A percentile compares a stretch with the other conserved stretches of the same genome.
These are phyloP conservation scores for Dioscorea zingiberensis DNA, from an alignment of 106 monocot genomes.

Conservation along the genomic window DNA sequence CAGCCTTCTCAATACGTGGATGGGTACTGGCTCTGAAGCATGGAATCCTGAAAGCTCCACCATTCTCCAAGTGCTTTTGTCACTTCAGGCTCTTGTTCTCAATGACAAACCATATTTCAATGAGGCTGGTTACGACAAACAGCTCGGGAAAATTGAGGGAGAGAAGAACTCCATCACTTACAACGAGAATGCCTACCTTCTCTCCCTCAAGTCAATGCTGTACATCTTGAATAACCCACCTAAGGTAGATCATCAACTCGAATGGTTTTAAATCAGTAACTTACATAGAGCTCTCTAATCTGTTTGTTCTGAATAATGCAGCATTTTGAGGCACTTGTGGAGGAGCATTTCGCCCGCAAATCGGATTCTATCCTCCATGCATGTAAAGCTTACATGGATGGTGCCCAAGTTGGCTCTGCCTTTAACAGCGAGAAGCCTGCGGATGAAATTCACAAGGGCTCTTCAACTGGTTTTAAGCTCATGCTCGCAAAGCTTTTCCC, in stretches of 20 bases:
- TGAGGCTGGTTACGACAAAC: conserved; percentile 72
- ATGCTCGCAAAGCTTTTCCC: conserved; percentile 54
- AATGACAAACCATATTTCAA: conserved; percentile 80
- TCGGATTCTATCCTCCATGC: conserved; percentile 39
- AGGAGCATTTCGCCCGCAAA: conserved; percentile 48
- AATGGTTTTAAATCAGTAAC: neutral
- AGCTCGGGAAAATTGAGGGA: conserved; percentile 52
- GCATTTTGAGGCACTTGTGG: conserved; percentile 63
- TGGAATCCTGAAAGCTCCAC: conserved; percentile 67
- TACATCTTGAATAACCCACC: conserved; percentile 53
- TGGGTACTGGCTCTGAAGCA: conserved; percentile 55
- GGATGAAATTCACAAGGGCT: conserved; percentile 7
- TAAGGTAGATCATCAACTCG: conserved; percentile 31
- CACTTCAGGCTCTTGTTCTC: conserved; percentile 74
- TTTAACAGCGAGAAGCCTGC: neutral
- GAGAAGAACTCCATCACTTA: conserved; percentile 67
- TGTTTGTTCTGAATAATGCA: conserved; percentile 8
- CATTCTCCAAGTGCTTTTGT: conserved; percentile 65
- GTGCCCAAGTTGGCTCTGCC: conserved; percentile 42
- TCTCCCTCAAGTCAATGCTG: conserved; percentile 62
- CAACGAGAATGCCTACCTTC: conserved; percentile 70
- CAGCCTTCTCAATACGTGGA: conserved; percentile 81
- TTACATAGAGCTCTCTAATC: neutral
- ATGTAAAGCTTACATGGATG: conserved; percentile 64
- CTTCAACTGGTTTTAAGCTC: conserved; percentile 60